Percentiles rank a stretch among this genome's conserved stretches.
These are phyloP conservation scores for Talaromyces sp. DNA, from an alignment of 2,329 filamentous ascomycete species.

Conservation along the genomic window DNA sequence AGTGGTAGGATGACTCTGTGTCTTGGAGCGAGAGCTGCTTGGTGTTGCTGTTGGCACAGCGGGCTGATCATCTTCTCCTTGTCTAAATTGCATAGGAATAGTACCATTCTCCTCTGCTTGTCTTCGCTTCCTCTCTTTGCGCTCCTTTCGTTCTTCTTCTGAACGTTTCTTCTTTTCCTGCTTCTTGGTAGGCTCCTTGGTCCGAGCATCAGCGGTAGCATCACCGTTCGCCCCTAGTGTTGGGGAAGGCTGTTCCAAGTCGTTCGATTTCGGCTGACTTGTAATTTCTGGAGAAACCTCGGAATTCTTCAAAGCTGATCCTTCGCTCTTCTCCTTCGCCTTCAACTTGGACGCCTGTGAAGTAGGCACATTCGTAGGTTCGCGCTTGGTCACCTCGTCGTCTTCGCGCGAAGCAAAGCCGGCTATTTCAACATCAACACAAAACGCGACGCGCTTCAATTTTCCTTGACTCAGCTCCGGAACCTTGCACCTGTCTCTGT, in stretches of 20 bases:
- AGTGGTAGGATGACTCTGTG: slow-evolving; percentile 72
- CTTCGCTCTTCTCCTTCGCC: slow-evolving; percentile 68
- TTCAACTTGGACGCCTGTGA: slow-evolving; percentile 28
- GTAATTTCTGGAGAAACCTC: slow-evolving; percentile 52
- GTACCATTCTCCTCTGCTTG: slow-evolving; percentile 84
- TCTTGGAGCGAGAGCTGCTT: slow-evolving; percentile 42
- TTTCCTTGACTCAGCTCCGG: slow-evolving; percentile 76
- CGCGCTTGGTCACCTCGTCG: slow-evolving; percentile 33
- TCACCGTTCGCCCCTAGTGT: slow-evolving; percentile 29
- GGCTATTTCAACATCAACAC: slow-evolving; percentile 95
- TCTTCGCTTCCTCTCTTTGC: slow-evolving; percentile 82
- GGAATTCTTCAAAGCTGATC: slow-evolving; percentile 66
- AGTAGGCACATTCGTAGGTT: slow-evolving; percentile 1
- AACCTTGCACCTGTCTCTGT: slow-evolving; percentile 74
- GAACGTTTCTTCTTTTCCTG: slow-evolving; percentile 96
- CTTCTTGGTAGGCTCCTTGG: slow-evolving; percentile 61
- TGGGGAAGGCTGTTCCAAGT: background rate
- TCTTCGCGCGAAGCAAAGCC: slow-evolving; percentile 77
- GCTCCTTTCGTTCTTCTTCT: slow-evolving; percentile 86
- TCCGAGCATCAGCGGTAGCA: slow-evolving; percentile 27
- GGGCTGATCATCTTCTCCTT: slow-evolving; percentile 62
- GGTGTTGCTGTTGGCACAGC: slow-evolving; percentile 40
- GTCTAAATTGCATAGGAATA: slow-evolving; percentile 76
- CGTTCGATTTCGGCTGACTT: slow-evolving; percentile 19
- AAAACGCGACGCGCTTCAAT: slow-evolving; percentile 85